phyloP scores from a whole-genome alignment of 257 asterid genomes.

The Plantago ovata region DNA sequence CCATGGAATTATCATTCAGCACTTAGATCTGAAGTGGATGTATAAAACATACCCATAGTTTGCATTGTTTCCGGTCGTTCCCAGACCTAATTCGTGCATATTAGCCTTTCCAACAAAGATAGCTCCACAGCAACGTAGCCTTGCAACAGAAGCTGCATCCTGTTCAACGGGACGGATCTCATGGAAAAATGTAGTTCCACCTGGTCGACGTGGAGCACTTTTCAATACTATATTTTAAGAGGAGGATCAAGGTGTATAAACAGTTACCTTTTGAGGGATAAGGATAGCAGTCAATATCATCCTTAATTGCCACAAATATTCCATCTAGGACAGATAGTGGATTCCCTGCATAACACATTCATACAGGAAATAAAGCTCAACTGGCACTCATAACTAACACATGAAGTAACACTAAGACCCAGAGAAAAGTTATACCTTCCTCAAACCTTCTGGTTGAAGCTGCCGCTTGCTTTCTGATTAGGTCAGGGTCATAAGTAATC shows the following conservation, averaged over 20 bases:
- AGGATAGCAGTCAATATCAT: slow-evolving; percentile 90
- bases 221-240: slow-evolving; percentile 1
- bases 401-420: slow-evolving; percentile 10
- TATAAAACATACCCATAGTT: slow-evolving; percentile 68
- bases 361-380: slow-evolving; percentile 21
- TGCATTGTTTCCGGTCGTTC: slow-evolving; percentile 94
- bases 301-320: slow-evolving; percentile 86
- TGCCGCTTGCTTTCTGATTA: slow-evolving; percentile 88
- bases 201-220: slow-evolving; percentile 41
- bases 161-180: slow-evolving; percentile 67
- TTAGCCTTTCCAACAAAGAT: slow-evolving; percentile 96
- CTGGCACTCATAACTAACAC: slow-evolving; percentile 2
- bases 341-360: slow-evolving; percentile 52
- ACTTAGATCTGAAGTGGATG: slow-evolving; percentile 3
- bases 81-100: slow-evolving; percentile 98
- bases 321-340: slow-evolving; percentile 92
- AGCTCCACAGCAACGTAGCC: slow-evolving; percentile 88
- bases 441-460: slow-evolving; percentile 90
- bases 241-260: slow-evolving; percentile 10
- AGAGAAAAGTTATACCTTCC: slow-evolving; percentile 49
- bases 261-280: slow-evolving; percentile 71
- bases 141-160: slow-evolving; percentile 76
- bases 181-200: slow-evolving; percentile 85
- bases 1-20: slow-evolving; percentile 3
- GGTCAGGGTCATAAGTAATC: slow-evolving; percentile 75